These are phyloP conservation scores for Calonectria naviculata DNA, from an alignment of 2,329 filamentous ascomycete species.

Conservation along the genomic window DNA sequence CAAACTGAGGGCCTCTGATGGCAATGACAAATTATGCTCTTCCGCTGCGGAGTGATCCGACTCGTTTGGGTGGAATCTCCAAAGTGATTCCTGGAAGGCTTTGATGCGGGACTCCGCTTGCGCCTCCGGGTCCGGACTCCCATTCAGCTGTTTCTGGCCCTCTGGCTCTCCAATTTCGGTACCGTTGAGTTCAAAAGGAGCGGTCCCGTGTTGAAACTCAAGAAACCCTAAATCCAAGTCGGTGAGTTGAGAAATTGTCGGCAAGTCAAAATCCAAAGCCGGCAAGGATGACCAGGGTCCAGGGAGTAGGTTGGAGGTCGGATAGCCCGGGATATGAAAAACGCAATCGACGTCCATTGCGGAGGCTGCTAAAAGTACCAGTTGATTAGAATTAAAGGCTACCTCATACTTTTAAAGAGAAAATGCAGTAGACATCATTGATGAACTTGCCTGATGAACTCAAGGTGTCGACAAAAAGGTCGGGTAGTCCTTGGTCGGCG, in stretches of 20 bases:
- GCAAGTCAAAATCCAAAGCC: conserved; percentile 9
- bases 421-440: no score
- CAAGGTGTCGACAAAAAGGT: background rate
- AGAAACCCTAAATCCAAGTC: conserved; percentile 46
- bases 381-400: no score
- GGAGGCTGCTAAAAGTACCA: background rate
- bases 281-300: conserved; percentile 21
- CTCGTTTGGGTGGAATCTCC: conserved; percentile 44
- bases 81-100: conserved; percentile 40
- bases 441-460: background rate
- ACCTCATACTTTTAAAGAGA: no score
- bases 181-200: conserved; percentile 39
- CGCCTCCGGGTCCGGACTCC: conserved; percentile 2
- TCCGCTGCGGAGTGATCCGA: conserved; percentile 45
- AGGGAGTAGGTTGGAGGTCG: conserved; percentile 30
- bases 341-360: background rate
- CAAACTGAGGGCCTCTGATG: conserved; percentile 27
- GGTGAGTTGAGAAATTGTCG: conserved; percentile 40
- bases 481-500: background rate
- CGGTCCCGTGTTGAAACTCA: conserved; percentile 44
- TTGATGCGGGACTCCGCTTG: conserved; percentile 35
- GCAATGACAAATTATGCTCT: conserved; percentile 46
- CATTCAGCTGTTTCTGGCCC: background rate
- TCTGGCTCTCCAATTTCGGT: background rate
- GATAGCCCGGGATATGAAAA: conserved; percentile 24